Percentiles rank a stretch among this genome's conserved stretches.
Conservation (phyloP, 2,329 filamentous ascomycete species). For the Coleophoma cylindrospora region DNA sequence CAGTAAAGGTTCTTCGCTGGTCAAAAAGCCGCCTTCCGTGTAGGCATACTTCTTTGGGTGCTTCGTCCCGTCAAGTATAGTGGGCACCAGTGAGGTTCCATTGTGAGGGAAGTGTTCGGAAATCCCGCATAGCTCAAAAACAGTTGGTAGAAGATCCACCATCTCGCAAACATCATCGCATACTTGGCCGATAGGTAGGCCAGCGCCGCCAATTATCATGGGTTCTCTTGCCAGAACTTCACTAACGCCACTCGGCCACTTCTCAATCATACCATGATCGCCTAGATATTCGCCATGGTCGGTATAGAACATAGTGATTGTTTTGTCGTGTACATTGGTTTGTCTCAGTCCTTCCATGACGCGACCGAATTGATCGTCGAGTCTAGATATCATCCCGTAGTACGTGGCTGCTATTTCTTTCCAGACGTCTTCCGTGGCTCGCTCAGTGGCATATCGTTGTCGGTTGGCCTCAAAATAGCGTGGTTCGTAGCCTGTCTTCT, state of each 20-base stretch:
- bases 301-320: constrained; percentile 38
- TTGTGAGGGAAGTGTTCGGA: constrained; percentile 35
- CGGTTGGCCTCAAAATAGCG: constrained; percentile 35
- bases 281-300: constrained; percentile 42
- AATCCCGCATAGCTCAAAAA: constrained; percentile 33
- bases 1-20: constrained; percentile 37
- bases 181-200: constrained; percentile 29
- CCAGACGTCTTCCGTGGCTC: constrained; percentile 37
- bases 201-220: constrained; percentile 36
- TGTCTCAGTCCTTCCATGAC: constrained; percentile 30
- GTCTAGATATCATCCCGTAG: constrained; percentile 39
- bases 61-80: constrained; percentile 17
- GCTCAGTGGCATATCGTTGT: constrained; percentile 30
- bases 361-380: constrained; percentile 40
- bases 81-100: constrained; percentile 29
- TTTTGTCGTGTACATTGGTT: constrained; percentile 30
- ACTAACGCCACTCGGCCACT: constrained; percentile 40
- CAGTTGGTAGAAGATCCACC: constrained; percentile 39
- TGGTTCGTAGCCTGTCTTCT: constrained; percentile 35
- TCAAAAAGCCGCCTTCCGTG: constrained; percentile 39
- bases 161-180: constrained; percentile 35
- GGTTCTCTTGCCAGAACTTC: constrained; percentile 37
- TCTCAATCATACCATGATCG: constrained; percentile 42
- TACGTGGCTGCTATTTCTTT: constrained; percentile 38
- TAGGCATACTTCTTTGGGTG: constrained; percentile 35